Base-by-base conservation (phyloP, 1,284 basidiomycete genomes). In the Leccinum glutinopallens region DNA sequence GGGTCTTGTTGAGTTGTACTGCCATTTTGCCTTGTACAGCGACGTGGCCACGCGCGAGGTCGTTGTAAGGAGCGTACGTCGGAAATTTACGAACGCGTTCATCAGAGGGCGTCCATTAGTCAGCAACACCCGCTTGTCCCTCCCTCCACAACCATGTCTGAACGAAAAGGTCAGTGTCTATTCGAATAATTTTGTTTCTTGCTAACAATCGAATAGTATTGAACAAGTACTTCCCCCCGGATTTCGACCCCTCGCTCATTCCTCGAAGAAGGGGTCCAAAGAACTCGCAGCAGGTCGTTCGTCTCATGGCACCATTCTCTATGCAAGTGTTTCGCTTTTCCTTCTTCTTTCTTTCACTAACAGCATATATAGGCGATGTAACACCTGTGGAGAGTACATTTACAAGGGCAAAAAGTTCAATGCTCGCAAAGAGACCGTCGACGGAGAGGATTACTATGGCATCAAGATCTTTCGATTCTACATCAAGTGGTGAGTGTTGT, bases 351-450 rank as follows among this genome's bases (percentile, higher is more conserved):
- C 2, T 49, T 17, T 60, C 2, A 19, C 64, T 66, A 7, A 69
- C 60, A 62, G n/a, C 22, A 17, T 55, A 49, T 29, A 22, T 59
- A 92, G 90, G 91, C 88, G 93, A 72, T 96, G 94, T 75, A 94
- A 92, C 73, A 92, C 93, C 12, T 99, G 97, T 73, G 97, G 96
- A 63, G 97, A 99, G 78, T 99, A 98, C 76, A 93, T 98, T 66
- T 96, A 96, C 83, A 91, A 98, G 76, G 97, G 97, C 56, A 98
- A 98, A 81, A 99, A 99, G 80, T 99, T 99, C 83, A 99, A 99
- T 72, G 97, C 97, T 2, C 86, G 97, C 60, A 99, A 99, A 76
- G 97, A 99, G 82, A 97, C 96, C 0, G 97, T 97, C 15, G 89
- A 94, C 7, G 95, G 94, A 1, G 96, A 99, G 76, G 94, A 97